phyloP scores from a whole-genome alignment of 2,329 filamentous ascomycete genomes.

The Curvularia sp. region DNA sequence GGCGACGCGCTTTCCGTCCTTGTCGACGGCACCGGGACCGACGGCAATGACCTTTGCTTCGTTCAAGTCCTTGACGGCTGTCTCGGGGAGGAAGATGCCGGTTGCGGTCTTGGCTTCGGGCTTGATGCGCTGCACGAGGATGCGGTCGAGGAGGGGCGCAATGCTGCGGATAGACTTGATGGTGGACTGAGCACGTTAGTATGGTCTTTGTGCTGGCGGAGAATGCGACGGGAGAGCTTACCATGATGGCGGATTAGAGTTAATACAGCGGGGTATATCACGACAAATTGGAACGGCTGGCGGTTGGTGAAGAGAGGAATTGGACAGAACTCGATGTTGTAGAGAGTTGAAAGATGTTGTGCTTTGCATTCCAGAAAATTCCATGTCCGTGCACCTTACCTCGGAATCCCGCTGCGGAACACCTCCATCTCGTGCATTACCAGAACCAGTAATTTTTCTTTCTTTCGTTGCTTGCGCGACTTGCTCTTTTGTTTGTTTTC shows the following conservation, averaged over 20 bases:
- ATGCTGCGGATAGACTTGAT: slow-evolving; percentile 96
- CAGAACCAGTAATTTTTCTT: slow-evolving; percentile 14
- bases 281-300: slow-evolving; percentile 18
- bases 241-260: slow-evolving; percentile 26
- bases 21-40: slow-evolving; percentile 85
- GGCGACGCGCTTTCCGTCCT: slow-evolving; percentile 84
- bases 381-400: slow-evolving; percentile 24
- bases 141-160: slow-evolving; percentile 94
- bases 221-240: slow-evolving; percentile 14
- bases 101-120: slow-evolving; percentile 94
- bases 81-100: slow-evolving; percentile 98
- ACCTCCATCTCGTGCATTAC: slow-evolving; percentile 18
- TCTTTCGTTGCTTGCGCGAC: not conserved
- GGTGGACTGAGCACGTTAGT: slow-evolving; percentile 54
- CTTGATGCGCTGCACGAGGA: slow-evolving; percentile 97
- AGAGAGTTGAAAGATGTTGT: slow-evolving; percentile 16
- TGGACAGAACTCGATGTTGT: slow-evolving; percentile 6
- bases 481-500: not conserved
- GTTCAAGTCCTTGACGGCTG: slow-evolving; percentile 96
- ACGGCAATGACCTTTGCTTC: slow-evolving; percentile 96
- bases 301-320: slow-evolving; percentile 17
- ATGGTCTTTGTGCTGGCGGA: slow-evolving; percentile 3
- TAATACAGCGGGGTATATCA: slow-evolving; percentile 22
- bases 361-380: slow-evolving; percentile 25
- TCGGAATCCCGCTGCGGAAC: slow-evolving; percentile 22